Evolutionary conservation across 371 early-diverging fungal species (phyloP).

Genomic region (Haplosporangium sp.): DNA sequence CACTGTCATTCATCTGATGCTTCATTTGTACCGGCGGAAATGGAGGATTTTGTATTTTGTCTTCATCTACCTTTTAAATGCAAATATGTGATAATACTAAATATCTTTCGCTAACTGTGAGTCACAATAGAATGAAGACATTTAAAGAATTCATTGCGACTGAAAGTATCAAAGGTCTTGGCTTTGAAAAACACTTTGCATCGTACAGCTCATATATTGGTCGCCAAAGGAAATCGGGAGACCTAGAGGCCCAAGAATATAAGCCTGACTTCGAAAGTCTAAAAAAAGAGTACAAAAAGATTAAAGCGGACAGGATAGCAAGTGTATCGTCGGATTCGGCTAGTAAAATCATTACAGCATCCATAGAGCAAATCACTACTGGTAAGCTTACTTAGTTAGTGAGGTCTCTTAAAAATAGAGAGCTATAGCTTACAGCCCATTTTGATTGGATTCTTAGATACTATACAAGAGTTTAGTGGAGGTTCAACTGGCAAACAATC

Average conservation of each 20-base stretch:
- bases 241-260: background rate
- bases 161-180: background rate
- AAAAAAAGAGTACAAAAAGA: background rate
- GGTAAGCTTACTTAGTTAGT: too few species aligned
- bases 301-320: background rate
- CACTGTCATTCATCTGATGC: too few species aligned
- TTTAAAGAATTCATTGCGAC: background rate
- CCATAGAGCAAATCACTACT: background rate
- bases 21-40: too few species aligned
- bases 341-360: background rate
- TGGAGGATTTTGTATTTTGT: too few species aligned
- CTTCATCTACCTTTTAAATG: too few species aligned
- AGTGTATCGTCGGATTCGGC: background rate
- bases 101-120: too few species aligned
- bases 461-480: too few species aligned
- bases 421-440: too few species aligned
- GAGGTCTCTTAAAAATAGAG: too few species aligned
- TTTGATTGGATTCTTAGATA: too few species aligned
- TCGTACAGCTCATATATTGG: background rate
- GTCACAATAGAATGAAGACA: background rate
- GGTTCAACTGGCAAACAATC: too few species aligned
- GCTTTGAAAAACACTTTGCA: background rate
- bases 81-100: too few species aligned
- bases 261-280: background rate
- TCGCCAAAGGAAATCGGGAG: background rate